Conservation (phyloP, 2,329 filamentous ascomycete genomes). For the Canariomyces notabilis region DNA sequence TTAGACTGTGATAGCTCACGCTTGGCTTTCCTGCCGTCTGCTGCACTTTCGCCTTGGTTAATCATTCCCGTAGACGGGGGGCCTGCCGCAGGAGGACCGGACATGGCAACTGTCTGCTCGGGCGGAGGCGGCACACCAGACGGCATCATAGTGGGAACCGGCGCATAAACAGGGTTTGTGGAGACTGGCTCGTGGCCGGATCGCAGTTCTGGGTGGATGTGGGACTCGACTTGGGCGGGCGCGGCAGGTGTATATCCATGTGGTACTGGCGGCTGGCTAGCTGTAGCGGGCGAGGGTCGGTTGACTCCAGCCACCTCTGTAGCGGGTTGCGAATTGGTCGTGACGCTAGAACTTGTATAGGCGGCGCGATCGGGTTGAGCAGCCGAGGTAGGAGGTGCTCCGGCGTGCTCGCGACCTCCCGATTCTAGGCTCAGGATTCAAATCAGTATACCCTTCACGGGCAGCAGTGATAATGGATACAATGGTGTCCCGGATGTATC, state of each 20-base stretch:
- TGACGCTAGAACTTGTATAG: constrained; percentile 12
- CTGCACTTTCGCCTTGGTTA: constrained; percentile 31
- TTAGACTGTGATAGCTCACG: constrained; percentile 92
- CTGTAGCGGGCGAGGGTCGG: constrained; percentile 15
- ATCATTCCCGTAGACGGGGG: constrained; percentile 25
- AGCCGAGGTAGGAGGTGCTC: constrained; percentile 5
- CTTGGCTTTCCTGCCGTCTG: constrained; percentile 70
- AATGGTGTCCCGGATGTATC: background rate
- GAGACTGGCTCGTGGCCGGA: constrained; percentile 21
- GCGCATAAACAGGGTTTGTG: constrained; percentile 20
- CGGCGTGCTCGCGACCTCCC: constrained; percentile 14
- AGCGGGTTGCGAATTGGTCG: constrained; percentile 12
- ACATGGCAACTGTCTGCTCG: constrained; percentile 26
- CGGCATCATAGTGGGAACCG: constrained; percentile 32
- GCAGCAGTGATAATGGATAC: background rate
- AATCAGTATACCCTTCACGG: constrained; percentile 14
- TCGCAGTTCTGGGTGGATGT: constrained; percentile 47
- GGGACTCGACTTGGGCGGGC: constrained; percentile 36
- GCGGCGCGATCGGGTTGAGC: constrained; percentile 10
- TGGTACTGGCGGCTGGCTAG: constrained; percentile 20
- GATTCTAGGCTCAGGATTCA: constrained; percentile 11
- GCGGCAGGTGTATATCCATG: constrained; percentile 43
- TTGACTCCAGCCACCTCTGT: constrained; percentile 7
- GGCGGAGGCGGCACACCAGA: constrained; percentile 25
- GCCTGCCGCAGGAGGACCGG: constrained; percentile 29